Evolutionary conservation across 1,139 yeast genomes (phyloP).

Genomic region (Diutina mesorugosa): DNA sequence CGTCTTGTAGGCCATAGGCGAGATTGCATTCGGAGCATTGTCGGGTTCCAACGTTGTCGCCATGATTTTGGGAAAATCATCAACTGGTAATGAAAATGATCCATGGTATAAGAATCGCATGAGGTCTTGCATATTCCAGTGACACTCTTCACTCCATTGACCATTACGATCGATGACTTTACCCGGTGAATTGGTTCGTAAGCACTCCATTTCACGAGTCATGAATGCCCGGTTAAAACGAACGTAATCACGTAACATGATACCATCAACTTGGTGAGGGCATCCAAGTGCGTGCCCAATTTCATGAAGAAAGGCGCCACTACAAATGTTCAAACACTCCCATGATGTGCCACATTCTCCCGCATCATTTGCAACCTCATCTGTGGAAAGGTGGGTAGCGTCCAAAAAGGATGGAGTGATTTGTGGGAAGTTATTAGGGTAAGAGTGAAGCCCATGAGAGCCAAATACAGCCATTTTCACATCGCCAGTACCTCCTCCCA

Average conservation of each 20-base stretch:
- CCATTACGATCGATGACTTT: slow-evolving; percentile 40
- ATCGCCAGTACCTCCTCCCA: slow-evolving; percentile 74
- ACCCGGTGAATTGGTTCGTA: slow-evolving; percentile 32
- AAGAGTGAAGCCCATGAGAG: slow-evolving; percentile 80
- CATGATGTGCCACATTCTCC: slow-evolving; percentile 77
- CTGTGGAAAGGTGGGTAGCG: slow-evolving; percentile 43
- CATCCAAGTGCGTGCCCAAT: slow-evolving; percentile 85
- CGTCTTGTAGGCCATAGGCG: slow-evolving; percentile 32
- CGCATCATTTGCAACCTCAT: slow-evolving; percentile 80
- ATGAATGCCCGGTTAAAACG: slow-evolving; percentile 72
- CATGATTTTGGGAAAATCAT: slow-evolving; percentile 25
- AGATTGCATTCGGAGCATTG: slow-evolving; percentile 11
- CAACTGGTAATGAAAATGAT: slow-evolving; percentile 60
- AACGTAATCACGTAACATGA: slow-evolving; percentile 80
- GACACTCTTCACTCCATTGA: slow-evolving; percentile 41
- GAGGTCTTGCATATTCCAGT: slow-evolving; percentile 78
- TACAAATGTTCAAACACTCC: slow-evolving; percentile 78
- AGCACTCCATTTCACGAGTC: slow-evolving; percentile 49
- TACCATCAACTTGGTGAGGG: slow-evolving; percentile 84
- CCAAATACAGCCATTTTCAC: slow-evolving; percentile 83
- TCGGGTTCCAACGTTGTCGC: slow-evolving; percentile 14
- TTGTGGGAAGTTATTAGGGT: slow-evolving; percentile 73
- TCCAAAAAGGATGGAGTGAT: slow-evolving; percentile 62
- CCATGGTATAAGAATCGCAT: slow-evolving; percentile 73
- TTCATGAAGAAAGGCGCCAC: slow-evolving; percentile 94